Evolutionary conservation across 345 rosid genomes (phyloP).

Genomic region (Sisymbrium altissimum): DNA sequence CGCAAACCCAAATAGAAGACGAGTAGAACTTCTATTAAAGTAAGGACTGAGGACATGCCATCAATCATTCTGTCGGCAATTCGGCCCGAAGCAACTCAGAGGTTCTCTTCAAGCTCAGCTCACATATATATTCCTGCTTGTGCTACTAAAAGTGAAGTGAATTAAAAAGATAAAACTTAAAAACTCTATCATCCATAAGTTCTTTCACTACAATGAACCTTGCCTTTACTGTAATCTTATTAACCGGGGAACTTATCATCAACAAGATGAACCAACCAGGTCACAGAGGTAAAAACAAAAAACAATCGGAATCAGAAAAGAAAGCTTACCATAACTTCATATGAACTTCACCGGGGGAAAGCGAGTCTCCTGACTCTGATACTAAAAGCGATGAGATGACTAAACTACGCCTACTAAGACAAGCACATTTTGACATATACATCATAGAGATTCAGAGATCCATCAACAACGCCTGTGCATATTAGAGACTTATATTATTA

Average conservation of each 20-base stretch:
- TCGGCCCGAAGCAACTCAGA: background rate
- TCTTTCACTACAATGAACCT: constrained; percentile 14
- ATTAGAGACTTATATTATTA: constrained; percentile 34
- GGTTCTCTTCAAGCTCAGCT: constrained; percentile 7
- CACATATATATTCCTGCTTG: background rate
- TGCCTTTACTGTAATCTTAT: constrained; percentile 16
- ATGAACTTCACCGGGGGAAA: constrained; percentile 8
- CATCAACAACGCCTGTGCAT: constrained; percentile 22
- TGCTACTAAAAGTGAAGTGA: constrained; percentile 1
- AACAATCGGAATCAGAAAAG: background rate
- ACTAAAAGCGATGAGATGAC: constrained; percentile 1
- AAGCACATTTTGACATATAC: constrained; percentile 23
- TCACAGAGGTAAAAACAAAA: background rate
- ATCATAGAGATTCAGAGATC: constrained; percentile 22
- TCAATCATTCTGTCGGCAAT: background rate
- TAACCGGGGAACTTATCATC: constrained; percentile 6
- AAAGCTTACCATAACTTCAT: constrained; percentile 18
- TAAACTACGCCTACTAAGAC: constrained; percentile 26
- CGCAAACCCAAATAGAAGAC: background rate
- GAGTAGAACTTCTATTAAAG: background rate
- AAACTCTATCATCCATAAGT: constrained; percentile 4
- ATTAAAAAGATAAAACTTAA: constrained; percentile 8
- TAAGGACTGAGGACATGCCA: background rate
- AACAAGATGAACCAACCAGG: constrained; percentile 18
- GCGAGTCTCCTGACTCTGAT: constrained; percentile 1